A percentile compares a stretch with the other conserved stretches of the same genome.
phyloP scores from a whole-genome alignment of 108 stramenopile genomes.

The Nitzschia inconspicua region DNA sequence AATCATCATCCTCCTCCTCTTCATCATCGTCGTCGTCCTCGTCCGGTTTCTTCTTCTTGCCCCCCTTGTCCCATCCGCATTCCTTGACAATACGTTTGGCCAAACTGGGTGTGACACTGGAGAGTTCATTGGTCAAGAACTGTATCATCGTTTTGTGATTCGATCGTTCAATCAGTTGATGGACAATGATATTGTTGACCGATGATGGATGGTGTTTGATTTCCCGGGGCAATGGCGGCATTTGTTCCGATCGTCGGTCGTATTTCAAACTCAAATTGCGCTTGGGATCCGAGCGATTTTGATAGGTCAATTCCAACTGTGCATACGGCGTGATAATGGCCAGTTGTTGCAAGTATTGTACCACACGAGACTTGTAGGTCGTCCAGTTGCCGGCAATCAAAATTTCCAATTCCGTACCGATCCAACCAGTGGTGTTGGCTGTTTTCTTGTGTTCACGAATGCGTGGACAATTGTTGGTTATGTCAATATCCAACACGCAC shows the following conservation, averaged over 20 bases:
- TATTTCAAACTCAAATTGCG: conserved; percentile 64
- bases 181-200: conserved; percentile 91
- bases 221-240: conserved; percentile 85
- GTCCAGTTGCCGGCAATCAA: conserved; percentile 91
- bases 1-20: conserved; percentile 2
- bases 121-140: conserved; percentile 78
- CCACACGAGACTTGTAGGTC: conserved; percentile 85
- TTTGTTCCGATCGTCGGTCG: conserved; percentile 83
- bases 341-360: conserved; percentile 91
- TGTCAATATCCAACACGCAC: conserved; percentile 94
- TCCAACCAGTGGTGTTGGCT: conserved; percentile 59
- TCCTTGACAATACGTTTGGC: conserved; percentile 67
- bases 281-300: conserved; percentile 51
- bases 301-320: conserved; percentile 64
- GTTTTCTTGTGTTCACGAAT: conserved; percentile 73
- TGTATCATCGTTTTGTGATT: conserved; percentile 61
- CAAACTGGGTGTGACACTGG: conserved; percentile 53
- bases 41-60: conserved; percentile 22
- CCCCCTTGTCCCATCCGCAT: conserved; percentile 43
- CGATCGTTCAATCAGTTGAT: conserved; percentile 84
- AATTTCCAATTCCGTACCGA: conserved; percentile 87
- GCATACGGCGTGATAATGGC: conserved; percentile 98
- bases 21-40: conserved; percentile 21
- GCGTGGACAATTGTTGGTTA: conserved; percentile 86
- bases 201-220: conserved; percentile 90